Evolutionary conservation across 1,139 yeast genomes (phyloP), one percentile per base, ranked within the genome.

Genomic region (Pneumocystis jirovecii): DNA sequence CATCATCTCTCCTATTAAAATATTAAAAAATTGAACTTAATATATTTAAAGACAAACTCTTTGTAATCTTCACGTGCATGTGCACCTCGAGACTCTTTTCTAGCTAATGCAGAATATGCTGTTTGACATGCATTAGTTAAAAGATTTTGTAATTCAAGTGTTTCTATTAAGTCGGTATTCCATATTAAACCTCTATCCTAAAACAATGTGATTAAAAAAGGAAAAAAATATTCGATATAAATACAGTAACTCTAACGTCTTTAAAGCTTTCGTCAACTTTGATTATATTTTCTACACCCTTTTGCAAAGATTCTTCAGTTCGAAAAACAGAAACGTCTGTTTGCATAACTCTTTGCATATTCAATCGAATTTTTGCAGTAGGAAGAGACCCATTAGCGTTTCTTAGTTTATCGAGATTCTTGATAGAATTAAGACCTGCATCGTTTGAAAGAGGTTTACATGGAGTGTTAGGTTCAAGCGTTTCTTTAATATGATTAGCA

Each of bases 21-120:
- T 25, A 50, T 50, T 50, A 50, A 50, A 44, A 50, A 50, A 50
- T 25, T 12, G 3, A 12, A 25, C 2, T 10, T 12, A 25, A 10
- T 25, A 50, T 50, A 50, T 50, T 21, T 25, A 25, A 44, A 50
- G 21, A 50, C 57, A 25, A 21, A 50, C 57, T 50, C 57, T 50
- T 95, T 97, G 81, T 78, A 91, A 78, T 93, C 98, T 78, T 93
- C 98, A 82, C 97, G 87, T 70, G 98, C 97, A 75, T 93, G 98
- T 65, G 98, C 98, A 81, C 98, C 98, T 83, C 98, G 89, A 63
- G 97, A 90, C 81, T 93, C 98, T 74, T 81, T 86, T 83, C 98
- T 89, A 67, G 90, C 96, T 69, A 95, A 91, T 65, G 98, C 98
- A 68, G 96, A 85, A 71, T 80, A 80, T 62, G 97, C 97, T 65